Percentiles rank a stretch among this genome's conserved stretches.
Evolutionary conservation across 805 yeast genomes (phyloP).

Genomic region (Candida oleophila): DNA sequence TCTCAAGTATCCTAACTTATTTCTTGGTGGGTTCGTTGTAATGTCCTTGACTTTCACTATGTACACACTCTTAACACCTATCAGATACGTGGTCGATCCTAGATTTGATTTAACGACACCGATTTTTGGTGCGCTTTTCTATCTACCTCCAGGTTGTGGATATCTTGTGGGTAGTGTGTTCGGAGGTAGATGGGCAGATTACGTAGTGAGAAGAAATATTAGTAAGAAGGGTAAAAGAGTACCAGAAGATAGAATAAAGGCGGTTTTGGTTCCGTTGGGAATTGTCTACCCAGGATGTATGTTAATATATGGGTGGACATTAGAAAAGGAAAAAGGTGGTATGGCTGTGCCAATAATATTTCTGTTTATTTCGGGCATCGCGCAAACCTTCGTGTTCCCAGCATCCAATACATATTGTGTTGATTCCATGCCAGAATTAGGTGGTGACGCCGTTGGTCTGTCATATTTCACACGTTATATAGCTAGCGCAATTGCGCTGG

Average conservation of each 20-base stretch:
- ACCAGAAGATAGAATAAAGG: slow-evolving; percentile 52
- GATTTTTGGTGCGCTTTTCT: slow-evolving; percentile 50
- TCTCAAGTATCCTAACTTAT: slow-evolving; percentile 42
- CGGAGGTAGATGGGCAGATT: slow-evolving; percentile 56
- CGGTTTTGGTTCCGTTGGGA: slow-evolving; percentile 39
- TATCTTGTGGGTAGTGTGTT: slow-evolving; percentile 47
- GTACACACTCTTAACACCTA: slow-evolving; percentile 55
- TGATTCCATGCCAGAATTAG: slow-evolving; percentile 53
- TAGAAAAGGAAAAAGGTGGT: slow-evolving; percentile 51
- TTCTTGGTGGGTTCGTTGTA: slow-evolving; percentile 43
- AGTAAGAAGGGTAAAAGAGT: slow-evolving; percentile 42
- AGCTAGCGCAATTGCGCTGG: slow-evolving; percentile 52
- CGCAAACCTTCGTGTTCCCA: slow-evolving; percentile 53
- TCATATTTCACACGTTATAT: slow-evolving; percentile 51
- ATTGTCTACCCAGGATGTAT: slow-evolving; percentile 45
- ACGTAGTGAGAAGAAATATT: slow-evolving; percentile 43
- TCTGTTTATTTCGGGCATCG: slow-evolving; percentile 48
- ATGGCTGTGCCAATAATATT: slow-evolving; percentile 52
- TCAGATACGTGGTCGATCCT: slow-evolving; percentile 55
- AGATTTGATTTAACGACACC: slow-evolving; percentile 50
- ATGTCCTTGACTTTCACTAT: slow-evolving; percentile 45
- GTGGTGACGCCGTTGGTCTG: slow-evolving; percentile 56
- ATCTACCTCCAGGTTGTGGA: slow-evolving; percentile 59
- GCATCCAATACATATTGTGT: slow-evolving; percentile 57
- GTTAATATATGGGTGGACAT: slow-evolving; percentile 54